Evolutionary conservation across 495 filamentous ascomycete genomes (phyloP), one percentile per base, ranked within the genome.

Genomic region (Lasiosphaeria miniovina): DNA sequence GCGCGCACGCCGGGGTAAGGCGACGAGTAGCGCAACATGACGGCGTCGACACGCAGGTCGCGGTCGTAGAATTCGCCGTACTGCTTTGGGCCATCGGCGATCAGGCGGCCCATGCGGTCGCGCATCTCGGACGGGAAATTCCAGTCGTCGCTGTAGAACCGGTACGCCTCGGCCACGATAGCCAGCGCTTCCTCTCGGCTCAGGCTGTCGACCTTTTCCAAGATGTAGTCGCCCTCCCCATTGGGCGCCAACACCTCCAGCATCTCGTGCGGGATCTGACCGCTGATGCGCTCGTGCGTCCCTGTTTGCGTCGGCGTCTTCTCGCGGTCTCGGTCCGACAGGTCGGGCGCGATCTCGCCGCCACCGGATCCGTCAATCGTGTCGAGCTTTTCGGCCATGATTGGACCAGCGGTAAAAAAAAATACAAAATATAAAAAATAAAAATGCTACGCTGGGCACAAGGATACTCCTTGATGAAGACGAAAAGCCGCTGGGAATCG

Each of bases 1-100:
- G 78, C 73, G 8, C 78, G 72, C 5, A 80, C 78, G n/a, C 74
- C 78, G 2, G 75, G 74, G 57, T 79, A 80, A 0, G 78, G 77
- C 0, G 76, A 78, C 6, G 64, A 71, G 54, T 70, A 76, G 33
- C 66, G 65, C 69, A 74, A 71, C 68, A 74, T 66, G 24, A 65
- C 64, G 36, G 71, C 73, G 59, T 74, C 74, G 40, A 73, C 66
- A 17, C 69, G 59, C 38, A 76, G 53, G 58, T 76, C 73, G 4
- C 70, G 68, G 32, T 74, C 73, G 48, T 71, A 76, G 17, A 73
- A 72, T 10, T 69, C 69, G n/a, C 68, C 71, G 52, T 73, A 71
- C 9, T 50, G 52, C 54, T 70, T 73, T n/a, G 62, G 69, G 11
- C 66, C 70, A 5, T 52, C 40, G 40, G 66, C 49, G 24, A 73